Conservation (phyloP, 192 early-diverging fungal species). For the Coemansia sp. region DNA sequence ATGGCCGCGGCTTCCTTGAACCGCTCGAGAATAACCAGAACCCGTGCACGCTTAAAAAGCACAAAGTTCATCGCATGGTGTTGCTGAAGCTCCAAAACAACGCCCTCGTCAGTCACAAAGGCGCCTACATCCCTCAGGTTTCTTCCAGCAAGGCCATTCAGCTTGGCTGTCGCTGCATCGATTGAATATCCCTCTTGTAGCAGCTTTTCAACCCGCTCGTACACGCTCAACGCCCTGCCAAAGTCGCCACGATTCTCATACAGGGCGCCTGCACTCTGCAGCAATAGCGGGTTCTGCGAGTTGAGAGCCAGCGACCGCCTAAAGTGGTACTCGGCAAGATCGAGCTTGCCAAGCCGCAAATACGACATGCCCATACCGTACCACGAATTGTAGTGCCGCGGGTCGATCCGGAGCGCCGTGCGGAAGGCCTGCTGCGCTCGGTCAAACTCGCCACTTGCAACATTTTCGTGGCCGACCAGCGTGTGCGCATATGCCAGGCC, state of each 20-base stretch:
- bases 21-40: conserved; percentile 58
- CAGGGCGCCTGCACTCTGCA: conserved; percentile 72
- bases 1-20: conserved; percentile 65
- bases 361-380: conserved; percentile 78
- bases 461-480: conserved; percentile 79
- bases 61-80: conserved; percentile 57
- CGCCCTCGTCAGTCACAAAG: conserved; percentile 6
- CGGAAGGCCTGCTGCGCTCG: conserved; percentile 73
- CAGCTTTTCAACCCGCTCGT: conserved; percentile 62
- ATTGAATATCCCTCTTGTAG: conserved; percentile 20
- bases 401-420: conserved; percentile 66
- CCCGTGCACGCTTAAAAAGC: conserved; percentile 67
- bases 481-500: conserved; percentile 76
- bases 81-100: conserved; percentile 17
- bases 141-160: not conserved
- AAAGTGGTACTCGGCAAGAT: conserved; percentile 73
- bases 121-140: not conserved
- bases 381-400: conserved; percentile 83
- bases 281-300: conserved; percentile 66
- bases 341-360: conserved; percentile 68
- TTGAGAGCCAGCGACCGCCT: conserved; percentile 71
- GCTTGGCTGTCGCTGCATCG: conserved; percentile 1
- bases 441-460: conserved; percentile 71
- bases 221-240: conserved; percentile 60
- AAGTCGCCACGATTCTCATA: conserved; percentile 59